phyloP scores from a whole-genome alignment of 345 rosid genomes.

The Hibiscus trionum region DNA sequence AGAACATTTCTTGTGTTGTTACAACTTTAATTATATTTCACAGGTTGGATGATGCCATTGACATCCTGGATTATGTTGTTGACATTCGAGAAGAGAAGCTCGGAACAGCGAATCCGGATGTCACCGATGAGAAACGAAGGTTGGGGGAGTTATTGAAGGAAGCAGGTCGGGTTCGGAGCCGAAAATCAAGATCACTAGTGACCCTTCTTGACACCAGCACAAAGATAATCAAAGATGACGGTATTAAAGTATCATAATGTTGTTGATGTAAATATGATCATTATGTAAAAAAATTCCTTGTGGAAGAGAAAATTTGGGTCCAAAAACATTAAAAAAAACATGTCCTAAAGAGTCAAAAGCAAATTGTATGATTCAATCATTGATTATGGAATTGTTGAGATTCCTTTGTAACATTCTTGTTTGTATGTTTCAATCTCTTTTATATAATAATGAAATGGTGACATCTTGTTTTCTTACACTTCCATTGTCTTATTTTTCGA shows the following conservation, averaged over 20 bases:
- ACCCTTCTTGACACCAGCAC: conserved; percentile 54
- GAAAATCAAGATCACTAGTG: conserved; percentile 61
- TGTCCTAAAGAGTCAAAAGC: neutral
- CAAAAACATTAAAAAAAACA: neutral
- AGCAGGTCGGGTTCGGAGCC: conserved; percentile 69
- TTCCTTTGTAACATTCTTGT: neutral
- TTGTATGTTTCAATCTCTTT: neutral
- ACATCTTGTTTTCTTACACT: conserved; percentile 16
- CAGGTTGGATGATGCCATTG: conserved; percentile 87
- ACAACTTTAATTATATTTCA: conserved; percentile 1
- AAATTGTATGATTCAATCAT: neutral
- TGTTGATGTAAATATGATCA: conserved; percentile 20
- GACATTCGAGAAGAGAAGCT: conserved; percentile 93
- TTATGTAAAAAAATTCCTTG: conserved; percentile 4
- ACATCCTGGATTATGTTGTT: conserved; percentile 68
- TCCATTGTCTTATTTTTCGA: neutral
- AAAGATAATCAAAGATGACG: conserved; percentile 24
- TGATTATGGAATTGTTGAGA: neutral
- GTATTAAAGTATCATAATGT: conserved; percentile 21
- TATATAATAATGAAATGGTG: neutral
- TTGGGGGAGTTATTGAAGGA: conserved; percentile 71
- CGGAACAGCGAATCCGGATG: conserved; percentile 95
- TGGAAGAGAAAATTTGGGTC: neutral
- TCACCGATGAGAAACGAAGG: conserved; percentile 68
- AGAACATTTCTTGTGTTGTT: neutral